phyloP scores from a whole-genome alignment of 116 monocot genomes.

The Papilionanthe hybrid region DNA sequence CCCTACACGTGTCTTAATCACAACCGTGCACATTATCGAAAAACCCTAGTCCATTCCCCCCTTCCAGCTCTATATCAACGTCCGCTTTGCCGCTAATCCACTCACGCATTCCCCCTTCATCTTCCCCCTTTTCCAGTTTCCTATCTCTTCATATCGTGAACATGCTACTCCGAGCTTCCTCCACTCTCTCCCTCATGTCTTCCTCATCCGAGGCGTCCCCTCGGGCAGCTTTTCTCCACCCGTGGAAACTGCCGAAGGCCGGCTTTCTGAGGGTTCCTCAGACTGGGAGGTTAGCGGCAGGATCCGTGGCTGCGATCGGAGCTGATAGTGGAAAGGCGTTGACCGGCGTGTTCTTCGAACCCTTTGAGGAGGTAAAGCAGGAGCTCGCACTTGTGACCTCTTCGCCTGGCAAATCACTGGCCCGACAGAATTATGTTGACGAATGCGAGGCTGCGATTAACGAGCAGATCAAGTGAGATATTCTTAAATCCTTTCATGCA shows the following conservation, averaged over 20 bases:
- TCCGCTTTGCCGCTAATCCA: too few relatives aligned
- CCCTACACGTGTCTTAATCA: constrained; percentile 25
- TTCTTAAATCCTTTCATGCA: not conserved
- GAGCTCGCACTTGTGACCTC: constrained; percentile 54
- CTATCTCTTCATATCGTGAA: too few relatives aligned
- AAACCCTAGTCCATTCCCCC: constrained; percentile 2
- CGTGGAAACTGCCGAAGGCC: not conserved
- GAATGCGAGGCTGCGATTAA: constrained; percentile 74
- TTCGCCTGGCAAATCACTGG: constrained; percentile 41
- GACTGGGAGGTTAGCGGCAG: not conserved
- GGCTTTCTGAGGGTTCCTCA: constrained; percentile 1
- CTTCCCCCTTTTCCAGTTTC: too few relatives aligned
- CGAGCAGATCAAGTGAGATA: constrained; percentile 77
- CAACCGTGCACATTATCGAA: not conserved
- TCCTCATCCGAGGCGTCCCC: too few relatives aligned
- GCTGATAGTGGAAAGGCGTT: constrained; percentile 9
- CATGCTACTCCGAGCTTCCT: too few relatives aligned
- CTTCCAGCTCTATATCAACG: too few relatives aligned
- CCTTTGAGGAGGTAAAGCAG: constrained; percentile 81
- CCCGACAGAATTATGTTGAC: constrained; percentile 53
- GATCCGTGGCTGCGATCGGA: constrained; percentile 13
- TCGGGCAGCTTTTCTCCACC: too few relatives aligned
- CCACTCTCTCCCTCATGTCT: too few relatives aligned
- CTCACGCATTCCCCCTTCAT: too few relatives aligned
- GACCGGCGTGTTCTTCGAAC: constrained; percentile 64